These are phyloP conservation scores for Verticillium klebahnii DNA, from an alignment of 2,329 filamentous ascomycete species.

Conservation along the genomic window DNA sequence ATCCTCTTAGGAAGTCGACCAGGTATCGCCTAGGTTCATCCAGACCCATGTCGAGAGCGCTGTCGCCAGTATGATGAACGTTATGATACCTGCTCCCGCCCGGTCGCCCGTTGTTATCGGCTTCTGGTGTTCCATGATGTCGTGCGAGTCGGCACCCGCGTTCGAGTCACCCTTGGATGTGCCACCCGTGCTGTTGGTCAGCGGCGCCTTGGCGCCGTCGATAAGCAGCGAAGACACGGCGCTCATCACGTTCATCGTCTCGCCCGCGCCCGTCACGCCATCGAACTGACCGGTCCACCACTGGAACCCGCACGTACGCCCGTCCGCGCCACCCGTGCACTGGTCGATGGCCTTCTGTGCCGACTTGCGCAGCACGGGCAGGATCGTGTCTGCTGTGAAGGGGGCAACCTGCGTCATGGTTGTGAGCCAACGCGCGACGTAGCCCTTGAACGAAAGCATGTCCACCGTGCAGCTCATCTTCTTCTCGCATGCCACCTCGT, in stretches of 20 bases:
- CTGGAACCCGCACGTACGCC: constrained; percentile 47
- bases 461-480: constrained; percentile 55
- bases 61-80: constrained; percentile 35
- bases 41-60: constrained; percentile 38
- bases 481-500: constrained; percentile 57
- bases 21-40: constrained; percentile 39
- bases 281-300: constrained; percentile 50
- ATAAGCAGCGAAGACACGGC: constrained; percentile 48
- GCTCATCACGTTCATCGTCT: constrained; percentile 54
- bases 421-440: constrained; percentile 53
- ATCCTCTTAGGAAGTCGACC: neutral
- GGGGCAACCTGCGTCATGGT: constrained; percentile 50
- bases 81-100: constrained; percentile 44
- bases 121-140: constrained; percentile 19
- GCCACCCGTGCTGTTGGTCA: constrained; percentile 45
- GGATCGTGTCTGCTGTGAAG: constrained; percentile 43
- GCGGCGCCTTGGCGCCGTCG: constrained; percentile 30
- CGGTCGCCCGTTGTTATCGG: constrained; percentile 38
- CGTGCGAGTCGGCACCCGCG: constrained; percentile 32
- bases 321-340: constrained; percentile 45
- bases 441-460: constrained; percentile 60
- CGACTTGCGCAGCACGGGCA: constrained; percentile 46
- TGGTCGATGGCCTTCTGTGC: constrained; percentile 49
- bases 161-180: constrained; percentile 39
- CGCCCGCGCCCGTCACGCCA: constrained; percentile 50